Conservation (phyloP, 192 early-diverging fungal genomes). For the Umbelopsis sp. region DNA sequence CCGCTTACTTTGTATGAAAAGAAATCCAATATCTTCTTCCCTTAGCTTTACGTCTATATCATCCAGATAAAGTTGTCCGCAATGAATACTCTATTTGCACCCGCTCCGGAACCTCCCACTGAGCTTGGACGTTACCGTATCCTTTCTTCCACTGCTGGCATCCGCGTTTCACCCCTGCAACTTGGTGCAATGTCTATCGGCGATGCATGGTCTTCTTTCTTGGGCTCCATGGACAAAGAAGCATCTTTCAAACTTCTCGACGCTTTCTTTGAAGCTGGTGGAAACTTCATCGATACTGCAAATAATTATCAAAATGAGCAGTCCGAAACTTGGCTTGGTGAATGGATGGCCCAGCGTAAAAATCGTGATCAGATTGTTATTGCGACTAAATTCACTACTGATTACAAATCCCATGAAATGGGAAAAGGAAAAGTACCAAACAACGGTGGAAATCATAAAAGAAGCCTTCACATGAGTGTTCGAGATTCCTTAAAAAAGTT, state of each 20-base stretch:
- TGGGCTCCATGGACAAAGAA: constrained; percentile 37
- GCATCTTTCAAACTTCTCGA: constrained; percentile 49
- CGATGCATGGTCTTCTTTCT: background rate
- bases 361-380: constrained; percentile 55
- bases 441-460: constrained; percentile 42
- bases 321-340: constrained; percentile 57
- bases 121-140: constrained; percentile 7
- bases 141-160: constrained; percentile 20
- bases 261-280: constrained; percentile 47
- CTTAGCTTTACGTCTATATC: no score
- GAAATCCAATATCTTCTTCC: no score
- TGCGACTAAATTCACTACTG: constrained; percentile 53
- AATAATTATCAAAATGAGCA: constrained; percentile 61
- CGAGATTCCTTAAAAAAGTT: constrained; percentile 57
- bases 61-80: no score
- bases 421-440: constrained; percentile 8
- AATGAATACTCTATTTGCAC: constrained; percentile 1
- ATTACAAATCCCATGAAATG: constrained; percentile 4
- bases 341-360: constrained; percentile 48
- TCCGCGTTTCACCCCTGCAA: constrained; percentile 43
- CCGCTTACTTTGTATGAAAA: no score
- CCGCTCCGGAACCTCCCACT: background rate
- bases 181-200: constrained; percentile 40
- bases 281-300: constrained; percentile 55
- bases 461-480: constrained; percentile 52